Evolutionary conservation across 2,329 filamentous ascomycete species (phyloP).

Genomic region (Neonectria coccinea): DNA sequence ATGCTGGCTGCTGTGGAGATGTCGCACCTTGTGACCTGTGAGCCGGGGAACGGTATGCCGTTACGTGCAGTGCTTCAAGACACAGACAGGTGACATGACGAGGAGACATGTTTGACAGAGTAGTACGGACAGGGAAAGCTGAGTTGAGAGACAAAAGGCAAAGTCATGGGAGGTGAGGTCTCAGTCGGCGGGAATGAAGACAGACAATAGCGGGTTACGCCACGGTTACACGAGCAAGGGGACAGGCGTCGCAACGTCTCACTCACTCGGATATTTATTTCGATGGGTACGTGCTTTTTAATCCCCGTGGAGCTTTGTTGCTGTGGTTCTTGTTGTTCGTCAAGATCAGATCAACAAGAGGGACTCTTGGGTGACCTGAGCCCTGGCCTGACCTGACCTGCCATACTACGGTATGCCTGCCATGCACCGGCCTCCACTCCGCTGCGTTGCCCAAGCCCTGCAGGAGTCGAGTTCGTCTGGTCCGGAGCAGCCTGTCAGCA

Average conservation of each 20-base stretch:
- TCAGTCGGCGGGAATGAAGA: slow-evolving; percentile 12
- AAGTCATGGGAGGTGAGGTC: slow-evolving; percentile 3
- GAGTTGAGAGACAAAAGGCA: background rate
- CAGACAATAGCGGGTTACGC: background rate
- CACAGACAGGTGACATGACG: background rate
- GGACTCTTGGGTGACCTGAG: slow-evolving; percentile 2
- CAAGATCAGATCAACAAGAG: too few relatives aligned
- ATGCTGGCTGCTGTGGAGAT: slow-evolving; percentile 22
- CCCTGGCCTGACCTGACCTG: slow-evolving; percentile 1
- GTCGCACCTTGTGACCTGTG: slow-evolving; percentile 19
- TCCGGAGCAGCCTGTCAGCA: slow-evolving; percentile 5
- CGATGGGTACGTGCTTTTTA: background rate
- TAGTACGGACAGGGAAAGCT: background rate
- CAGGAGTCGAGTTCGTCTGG: slow-evolving; percentile 2
- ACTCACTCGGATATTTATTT: slow-evolving; percentile 5
- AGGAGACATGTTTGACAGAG: background rate
- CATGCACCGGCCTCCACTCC: slow-evolving; percentile 4
- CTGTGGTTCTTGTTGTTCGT: too few relatives aligned
- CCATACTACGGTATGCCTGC: background rate
- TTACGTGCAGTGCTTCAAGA: slow-evolving; percentile 6
- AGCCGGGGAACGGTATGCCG: background rate
- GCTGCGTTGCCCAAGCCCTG: slow-evolving; percentile 1
- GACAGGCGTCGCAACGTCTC: background rate
- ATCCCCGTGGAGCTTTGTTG: background rate
- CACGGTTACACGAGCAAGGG: slow-evolving; percentile 1